Evolutionary conservation across 2,329 filamentous ascomycete species (phyloP), one percentile per base, ranked within the genome.

Genomic region (Furcasterigmium furcatum): DNA sequence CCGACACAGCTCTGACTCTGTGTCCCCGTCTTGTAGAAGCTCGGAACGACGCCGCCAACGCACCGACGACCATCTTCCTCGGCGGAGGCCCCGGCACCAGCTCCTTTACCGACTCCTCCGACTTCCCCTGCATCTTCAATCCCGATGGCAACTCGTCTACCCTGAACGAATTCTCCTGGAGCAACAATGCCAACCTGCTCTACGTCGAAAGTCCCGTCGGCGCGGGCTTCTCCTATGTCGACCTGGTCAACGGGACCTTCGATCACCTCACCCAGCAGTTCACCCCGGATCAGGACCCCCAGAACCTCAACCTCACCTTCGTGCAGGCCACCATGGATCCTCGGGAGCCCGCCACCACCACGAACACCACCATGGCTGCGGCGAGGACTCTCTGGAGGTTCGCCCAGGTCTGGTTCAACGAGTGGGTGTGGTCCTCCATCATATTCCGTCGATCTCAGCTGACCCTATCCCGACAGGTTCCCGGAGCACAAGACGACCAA

Each of bases 121-220:
- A 64, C 36, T 72, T 72, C 13, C 78, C 79, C 9, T 84, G 79
- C 55, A 61, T 62, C 21, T 63, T 83, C 32, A 73, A 77, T 25
- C 61, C 65, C 38, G 72, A 77, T 27, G 74, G 70, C 43, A 75
- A 77, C 58, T 63, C 62, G 14, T 72, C 73, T 0, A 60, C 61
- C 14, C 51, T 68, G 4, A 85, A 85, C 52, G 76, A 79, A 0
- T 81, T 76, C 63, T 79, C 79, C 1, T 85, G 80, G 77, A 82
- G 79, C 49, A 78, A 80, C 52, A 72, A 77, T 20, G 77, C 75
- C 50, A 86, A 86, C 52, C 79, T 87, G 74, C 75, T 88, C 14
- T 88, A 85, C 62, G 79, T 88, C 53, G 84, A 88, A 54, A 78
- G 87, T 59, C 85, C 68, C 4, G 60, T 67, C 52, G 62, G 59